Conservation (phyloP, 257 asterid genomes). For the Solanum lycopersicoides region DNA sequence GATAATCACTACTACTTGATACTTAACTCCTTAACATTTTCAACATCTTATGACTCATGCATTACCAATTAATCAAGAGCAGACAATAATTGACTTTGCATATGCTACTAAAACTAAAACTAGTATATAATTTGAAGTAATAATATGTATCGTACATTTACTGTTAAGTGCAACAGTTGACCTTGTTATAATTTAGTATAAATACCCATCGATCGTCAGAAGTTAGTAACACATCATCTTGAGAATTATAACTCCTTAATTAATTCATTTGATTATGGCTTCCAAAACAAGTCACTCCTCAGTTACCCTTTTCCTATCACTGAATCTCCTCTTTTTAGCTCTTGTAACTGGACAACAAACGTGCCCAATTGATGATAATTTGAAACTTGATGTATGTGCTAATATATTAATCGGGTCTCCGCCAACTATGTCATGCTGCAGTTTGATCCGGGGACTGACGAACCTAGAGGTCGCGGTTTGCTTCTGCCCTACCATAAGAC, state of each 20-base stretch:
- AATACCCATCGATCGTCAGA: background rate
- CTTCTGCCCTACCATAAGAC: background rate
- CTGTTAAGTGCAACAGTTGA: too few relatives aligned
- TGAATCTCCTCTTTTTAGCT: background rate
- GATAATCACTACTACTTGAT: background rate
- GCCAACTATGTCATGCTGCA: background rate
- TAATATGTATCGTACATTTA: too few relatives aligned
- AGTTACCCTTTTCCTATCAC: background rate
- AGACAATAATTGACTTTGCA: too few relatives aligned
- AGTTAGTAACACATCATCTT: background rate
- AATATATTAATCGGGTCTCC: slow-evolving; percentile 11
- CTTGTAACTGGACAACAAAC: background rate
- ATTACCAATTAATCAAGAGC: too few relatives aligned
- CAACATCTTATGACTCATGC: background rate
- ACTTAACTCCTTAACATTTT: background rate
- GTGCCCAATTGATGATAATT: slow-evolving; percentile 17
- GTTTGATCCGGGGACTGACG: background rate
- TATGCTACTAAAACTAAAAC: too few relatives aligned
- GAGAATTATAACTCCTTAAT: background rate
- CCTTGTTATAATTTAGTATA: background rate
- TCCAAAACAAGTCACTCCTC: background rate
- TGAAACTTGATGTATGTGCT: slow-evolving; percentile 20
- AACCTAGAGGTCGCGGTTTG: background rate
- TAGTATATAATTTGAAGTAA: too few relatives aligned
- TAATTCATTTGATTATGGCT: too few relatives aligned